Evolutionary conservation across 495 filamentous ascomycete genomes (phyloP), one percentile per base, ranked within the genome.

Genomic region (Lineolata rhizophorae): DNA sequence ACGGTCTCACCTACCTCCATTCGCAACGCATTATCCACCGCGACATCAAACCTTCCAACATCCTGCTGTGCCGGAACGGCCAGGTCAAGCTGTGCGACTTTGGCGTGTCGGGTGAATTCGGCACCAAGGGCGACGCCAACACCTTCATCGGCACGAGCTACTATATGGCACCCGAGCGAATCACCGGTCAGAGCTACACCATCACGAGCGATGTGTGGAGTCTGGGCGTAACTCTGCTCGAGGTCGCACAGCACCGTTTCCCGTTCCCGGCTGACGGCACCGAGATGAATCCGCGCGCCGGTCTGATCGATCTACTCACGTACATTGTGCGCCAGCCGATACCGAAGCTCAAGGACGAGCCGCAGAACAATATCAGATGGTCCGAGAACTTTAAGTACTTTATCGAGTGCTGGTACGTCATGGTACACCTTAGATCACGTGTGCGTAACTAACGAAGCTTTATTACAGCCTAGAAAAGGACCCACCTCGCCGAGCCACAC

Each of bases 151-250:
- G 87, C 16, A 97, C 87, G 20, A 90, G 80, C 13, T 95, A 95
- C 53, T 97, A 97, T 58, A 97, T 97, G 87, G 90, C 87, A 3
- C 87, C 87, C 0, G 87, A 97, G 51, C 75, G 87, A 28, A 97
- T 97, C 52, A 93, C 84, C 2, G 87, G 87, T 30, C 79, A 94
- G 56, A 79, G 73, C 11, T 97, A 97, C 52, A 97, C 90, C 33
- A 97, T 97, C 54, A 97, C 84, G 1, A 91, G 80, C 2, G 87
- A 97, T 45, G 87, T 97, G 33, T 97, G 87, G 87, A 91, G 81
- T 10, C 68, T 91, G 8, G 87, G 87, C 39, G 87, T 97, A 35
- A 93, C 90, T 2, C 58, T 97, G 28, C 70, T 97, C 24, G 87
- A 97, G 62, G 90, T 97, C 31, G 87, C 87, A 18, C 87, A 97